A percentile compares a stretch with the other conserved stretches of the same genome.
Evolutionary conservation across 108 stramenopile species (phyloP).

Genomic region (Cyclotella kingstonii): DNA sequence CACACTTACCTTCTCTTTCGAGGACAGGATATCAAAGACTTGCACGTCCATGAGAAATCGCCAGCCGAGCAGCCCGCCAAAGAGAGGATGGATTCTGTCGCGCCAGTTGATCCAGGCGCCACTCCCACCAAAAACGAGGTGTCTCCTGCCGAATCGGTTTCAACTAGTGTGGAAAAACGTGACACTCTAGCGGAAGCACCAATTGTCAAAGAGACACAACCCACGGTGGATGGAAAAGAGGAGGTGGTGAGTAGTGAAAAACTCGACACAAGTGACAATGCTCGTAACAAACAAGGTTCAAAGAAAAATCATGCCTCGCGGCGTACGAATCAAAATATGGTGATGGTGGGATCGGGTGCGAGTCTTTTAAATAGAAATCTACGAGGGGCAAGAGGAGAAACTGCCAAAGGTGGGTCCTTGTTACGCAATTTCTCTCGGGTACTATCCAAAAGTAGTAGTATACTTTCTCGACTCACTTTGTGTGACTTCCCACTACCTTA

Average conservation of each 20-base stretch:
- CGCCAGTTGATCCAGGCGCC: constrained; percentile 12
- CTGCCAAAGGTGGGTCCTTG: constrained; percentile 52
- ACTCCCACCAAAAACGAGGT: no score
- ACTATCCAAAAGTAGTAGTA: no score
- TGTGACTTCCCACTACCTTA: neutral
- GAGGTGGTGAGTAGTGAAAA: no score
- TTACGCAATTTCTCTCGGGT: no score
- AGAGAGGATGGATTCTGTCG: constrained; percentile 23
- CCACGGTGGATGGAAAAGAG: no score
- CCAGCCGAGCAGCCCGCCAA: constrained; percentile 1
- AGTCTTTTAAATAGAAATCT: constrained; percentile 73
- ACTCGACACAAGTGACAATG: no score
- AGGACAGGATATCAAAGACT: constrained; percentile 94
- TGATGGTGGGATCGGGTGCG: constrained; percentile 71
- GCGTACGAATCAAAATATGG: constrained; percentile 9
- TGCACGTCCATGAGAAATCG: constrained; percentile 89
- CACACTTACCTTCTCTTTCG: constrained; percentile 89
- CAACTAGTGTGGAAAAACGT: neutral
- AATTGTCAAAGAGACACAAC: neutral
- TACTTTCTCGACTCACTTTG: no score
- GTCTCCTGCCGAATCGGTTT: no score
- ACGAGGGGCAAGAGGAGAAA: constrained; percentile 56
- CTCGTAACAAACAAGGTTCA: neutral
- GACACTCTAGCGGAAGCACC: neutral
- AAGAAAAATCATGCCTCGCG: neutral